A percentile compares a stretch with the other conserved stretches of the same genome.
These are phyloP conservation scores for Lactarius tabidus DNA, from an alignment of 768 basidiomycete species.

Conservation along the genomic window DNA sequence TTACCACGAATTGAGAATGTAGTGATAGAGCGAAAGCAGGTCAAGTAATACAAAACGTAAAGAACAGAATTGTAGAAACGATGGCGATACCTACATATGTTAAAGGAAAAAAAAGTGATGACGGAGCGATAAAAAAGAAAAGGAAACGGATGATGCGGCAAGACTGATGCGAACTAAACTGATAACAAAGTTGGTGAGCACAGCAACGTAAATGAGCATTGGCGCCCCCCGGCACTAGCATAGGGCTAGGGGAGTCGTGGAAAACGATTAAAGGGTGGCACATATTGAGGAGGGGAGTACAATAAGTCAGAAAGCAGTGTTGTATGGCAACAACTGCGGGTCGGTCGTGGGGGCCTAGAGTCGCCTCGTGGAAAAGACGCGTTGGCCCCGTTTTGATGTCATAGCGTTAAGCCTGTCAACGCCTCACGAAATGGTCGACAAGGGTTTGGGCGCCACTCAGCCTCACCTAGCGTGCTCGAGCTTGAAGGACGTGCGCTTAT, in stretches of 20 bases:
- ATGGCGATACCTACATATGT: conserved; percentile 18
- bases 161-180: conserved; percentile 21
- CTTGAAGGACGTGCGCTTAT: conserved; percentile 68
- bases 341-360: conserved; percentile 18
- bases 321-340: conserved; percentile 11
- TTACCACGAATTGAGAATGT: conserved; percentile 13
- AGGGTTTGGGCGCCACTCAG: conserved; percentile 17
- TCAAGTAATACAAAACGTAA: conserved; percentile 20
- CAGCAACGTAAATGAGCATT: conserved; percentile 22
- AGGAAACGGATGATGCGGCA: conserved; percentile 19
- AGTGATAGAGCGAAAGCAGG: neutral
- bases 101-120: conserved; percentile 9
- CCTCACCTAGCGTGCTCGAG: conserved; percentile 51
- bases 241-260: neutral
- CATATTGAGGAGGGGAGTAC: conserved; percentile 5
- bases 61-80: conserved; percentile 9
- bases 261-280: conserved; percentile 15
- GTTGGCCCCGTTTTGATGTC: conserved; percentile 28
- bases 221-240: conserved; percentile 11
- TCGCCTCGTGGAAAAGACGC: conserved; percentile 26
- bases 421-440: conserved; percentile 26
- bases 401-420: conserved; percentile 20
- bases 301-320: conserved; percentile 12
- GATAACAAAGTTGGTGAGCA: conserved; percentile 24
- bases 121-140: conserved; percentile 15